Base-by-base conservation (phyloP, 805 yeast genomes). In the Candida quercuum region DNA sequence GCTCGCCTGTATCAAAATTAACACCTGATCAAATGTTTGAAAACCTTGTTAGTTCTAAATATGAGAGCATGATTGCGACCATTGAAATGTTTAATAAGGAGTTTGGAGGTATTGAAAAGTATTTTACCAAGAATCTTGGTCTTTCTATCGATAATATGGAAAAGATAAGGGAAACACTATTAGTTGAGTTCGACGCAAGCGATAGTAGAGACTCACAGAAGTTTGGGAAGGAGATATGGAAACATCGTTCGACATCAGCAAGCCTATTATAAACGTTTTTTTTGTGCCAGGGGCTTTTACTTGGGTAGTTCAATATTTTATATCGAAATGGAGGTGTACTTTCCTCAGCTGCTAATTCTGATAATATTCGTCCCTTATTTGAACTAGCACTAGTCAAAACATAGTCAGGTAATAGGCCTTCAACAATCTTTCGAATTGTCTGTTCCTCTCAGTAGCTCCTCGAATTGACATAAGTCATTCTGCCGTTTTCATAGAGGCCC, bases 61-160 rank as follows among this genome's bases (percentile, higher is more conserved):
- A 78, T 50, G 89, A 81, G 47, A 76, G 85, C 2, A 80, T 85
- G 88, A 60, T 76, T 43, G 70, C 74, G 1, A 70, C 86, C 1
- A 67, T 84, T 29, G 76, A 69, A n/a, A 47, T 64, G 48, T 61
- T 86, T 43, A 59, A 74, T 31, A 42, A 51, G 3, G 65, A 72
- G 36, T 82, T 65, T 54, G 84, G 81, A 1, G 76, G 81, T 0
- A 67, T 76, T 14, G 66, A 70, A 6, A 46, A 51, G 9, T 86
- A 79, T 52, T 59, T 70, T 57, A 61, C 46, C 37, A 48, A 59
- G 22, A 35, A 61, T 12, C 59, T 83, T 44, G 70, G 69, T 1
- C 63, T 81, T 28, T 49, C 65, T 2, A 52, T 59, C 1, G 60
- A 53, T 1, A 86, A 80, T 32, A 50, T 80, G 13, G 48, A 44